Percentiles rank a stretch among this genome's conserved stretches.
Evolutionary conservation across 805 yeast genomes (phyloP).

Genomic region (Danielozyma ontarioensis): DNA sequence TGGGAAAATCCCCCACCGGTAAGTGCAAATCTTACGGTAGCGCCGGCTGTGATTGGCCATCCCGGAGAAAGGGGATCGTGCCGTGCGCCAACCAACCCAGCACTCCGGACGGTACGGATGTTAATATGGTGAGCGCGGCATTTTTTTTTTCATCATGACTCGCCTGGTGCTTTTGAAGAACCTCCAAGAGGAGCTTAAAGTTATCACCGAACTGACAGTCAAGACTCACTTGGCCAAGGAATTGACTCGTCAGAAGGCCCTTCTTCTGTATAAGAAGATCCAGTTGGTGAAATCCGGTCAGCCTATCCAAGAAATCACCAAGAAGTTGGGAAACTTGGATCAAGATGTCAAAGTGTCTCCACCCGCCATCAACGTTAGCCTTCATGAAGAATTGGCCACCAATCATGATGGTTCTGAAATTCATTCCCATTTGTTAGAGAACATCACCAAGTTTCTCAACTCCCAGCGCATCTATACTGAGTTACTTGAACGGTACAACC

Average conservation of each 20-base stretch:
- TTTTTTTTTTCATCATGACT: background rate
- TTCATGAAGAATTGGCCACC: conserved; percentile 18
- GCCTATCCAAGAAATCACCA: conserved; percentile 28
- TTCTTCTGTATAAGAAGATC: conserved; percentile 44
- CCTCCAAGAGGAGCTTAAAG: conserved; percentile 36
- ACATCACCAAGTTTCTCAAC: conserved; percentile 56
- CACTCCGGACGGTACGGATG: too few relatives aligned
- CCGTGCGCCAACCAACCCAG: too few relatives aligned
- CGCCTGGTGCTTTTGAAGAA: conserved; percentile 13
- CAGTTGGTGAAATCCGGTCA: conserved; percentile 35
- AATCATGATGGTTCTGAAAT: conserved; percentile 7
- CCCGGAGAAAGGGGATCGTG: too few relatives aligned
- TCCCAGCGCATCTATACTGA: conserved; percentile 76
- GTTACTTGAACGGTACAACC: conserved; percentile 79
- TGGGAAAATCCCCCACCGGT: too few relatives aligned
- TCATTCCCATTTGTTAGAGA: conserved; percentile 29
- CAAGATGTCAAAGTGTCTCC: conserved; percentile 2
- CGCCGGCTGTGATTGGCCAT: too few relatives aligned
- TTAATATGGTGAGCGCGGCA: too few relatives aligned
- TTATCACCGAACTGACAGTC: conserved; percentile 30
- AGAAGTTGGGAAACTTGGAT: conserved; percentile 4
- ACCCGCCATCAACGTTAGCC: conserved; percentile 19
- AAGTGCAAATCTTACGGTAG: too few relatives aligned
- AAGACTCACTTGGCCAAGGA: conserved; percentile 36
- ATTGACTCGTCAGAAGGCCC: conserved; percentile 39